Evolutionary conservation across 345 rosid species (phyloP).

Genomic region (Hypericum perforatum): DNA sequence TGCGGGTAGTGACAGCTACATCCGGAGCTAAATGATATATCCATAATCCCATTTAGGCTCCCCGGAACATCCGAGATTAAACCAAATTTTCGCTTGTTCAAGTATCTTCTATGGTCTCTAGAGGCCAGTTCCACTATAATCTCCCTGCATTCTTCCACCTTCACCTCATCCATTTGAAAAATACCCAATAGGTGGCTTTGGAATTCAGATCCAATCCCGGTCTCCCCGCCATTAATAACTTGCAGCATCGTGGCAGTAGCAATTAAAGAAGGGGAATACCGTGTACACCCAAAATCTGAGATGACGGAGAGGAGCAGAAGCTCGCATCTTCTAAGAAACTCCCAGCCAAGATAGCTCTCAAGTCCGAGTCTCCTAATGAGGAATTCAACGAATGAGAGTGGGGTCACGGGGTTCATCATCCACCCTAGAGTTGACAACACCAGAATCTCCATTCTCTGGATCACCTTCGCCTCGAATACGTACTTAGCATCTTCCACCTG

Average conservation of each 20-base stretch:
- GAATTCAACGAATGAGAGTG: slow-evolving; percentile 73
- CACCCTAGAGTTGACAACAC: slow-evolving; percentile 72
- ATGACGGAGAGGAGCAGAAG: slow-evolving; percentile 44
- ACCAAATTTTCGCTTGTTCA: no score
- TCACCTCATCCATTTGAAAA: slow-evolving; percentile 53
- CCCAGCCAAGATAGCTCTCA: slow-evolving; percentile 47
- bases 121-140: slow-evolving; percentile 33
- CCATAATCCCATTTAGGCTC: no score
- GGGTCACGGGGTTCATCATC: slow-evolving; percentile 89
- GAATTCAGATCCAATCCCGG: slow-evolving; percentile 33
- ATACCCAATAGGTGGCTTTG: slow-evolving; percentile 45
- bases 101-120: no score
- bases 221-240: slow-evolving; percentile 50
- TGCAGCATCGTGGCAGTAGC: slow-evolving; percentile 85
- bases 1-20: no score
- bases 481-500: slow-evolving; percentile 67
- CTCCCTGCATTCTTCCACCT: slow-evolving; percentile 39
- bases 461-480: slow-evolving; percentile 70
- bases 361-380: slow-evolving; percentile 63
- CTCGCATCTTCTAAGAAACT: slow-evolving; percentile 60
- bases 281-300: slow-evolving; percentile 62
- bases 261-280: slow-evolving; percentile 62
- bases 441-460: no score
- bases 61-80: no score
- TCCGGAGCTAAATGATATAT: no score